These are phyloP conservation scores for Sarocladium brachiariae DNA, from an alignment of 2,329 filamentous ascomycete species.

Conservation along the genomic window DNA sequence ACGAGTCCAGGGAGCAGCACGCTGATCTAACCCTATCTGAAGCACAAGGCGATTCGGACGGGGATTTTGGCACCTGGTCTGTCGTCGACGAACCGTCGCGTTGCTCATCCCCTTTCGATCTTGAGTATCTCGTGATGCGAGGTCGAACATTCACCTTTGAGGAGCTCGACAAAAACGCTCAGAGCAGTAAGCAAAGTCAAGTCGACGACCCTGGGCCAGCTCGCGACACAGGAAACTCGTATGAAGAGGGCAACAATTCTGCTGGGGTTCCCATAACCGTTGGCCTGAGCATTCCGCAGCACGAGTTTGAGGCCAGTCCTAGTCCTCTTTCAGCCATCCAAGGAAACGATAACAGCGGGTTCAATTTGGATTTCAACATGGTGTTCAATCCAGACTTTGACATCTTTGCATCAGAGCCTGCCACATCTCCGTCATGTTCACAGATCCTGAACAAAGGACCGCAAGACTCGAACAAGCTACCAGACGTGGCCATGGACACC, in stretches of 20 bases:
- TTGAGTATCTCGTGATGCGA: neutral
- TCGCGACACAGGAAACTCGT: neutral
- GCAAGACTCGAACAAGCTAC: neutral
- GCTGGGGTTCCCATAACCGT: neutral
- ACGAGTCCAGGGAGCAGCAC: no score
- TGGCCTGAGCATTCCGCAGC: neutral
- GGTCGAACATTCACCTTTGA: neutral
- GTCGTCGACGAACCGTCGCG: slow-evolving; percentile 2
- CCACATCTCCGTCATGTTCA: neutral
- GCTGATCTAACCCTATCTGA: neutral
- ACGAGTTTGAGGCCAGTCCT: no score
- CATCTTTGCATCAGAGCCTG: neutral
- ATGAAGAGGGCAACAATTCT: no score
- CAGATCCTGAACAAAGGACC: neutral
- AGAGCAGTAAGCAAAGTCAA: neutral
- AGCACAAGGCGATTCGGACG: neutral
- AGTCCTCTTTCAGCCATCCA: neutral
- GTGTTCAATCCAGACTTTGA: slow-evolving; percentile 1
- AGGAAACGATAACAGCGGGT: neutral
- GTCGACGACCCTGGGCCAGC: neutral
- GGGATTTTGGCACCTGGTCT: neutral
- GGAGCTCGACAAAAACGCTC: neutral
- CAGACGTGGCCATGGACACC: neutral
- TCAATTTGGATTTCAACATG: neutral
- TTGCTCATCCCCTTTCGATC: slow-evolving; percentile 1